Percentiles rank a stretch among this genome's conserved stretches.
Conservation (phyloP, 2,329 filamentous ascomycete species). For the Samsoniella hepiali region DNA sequence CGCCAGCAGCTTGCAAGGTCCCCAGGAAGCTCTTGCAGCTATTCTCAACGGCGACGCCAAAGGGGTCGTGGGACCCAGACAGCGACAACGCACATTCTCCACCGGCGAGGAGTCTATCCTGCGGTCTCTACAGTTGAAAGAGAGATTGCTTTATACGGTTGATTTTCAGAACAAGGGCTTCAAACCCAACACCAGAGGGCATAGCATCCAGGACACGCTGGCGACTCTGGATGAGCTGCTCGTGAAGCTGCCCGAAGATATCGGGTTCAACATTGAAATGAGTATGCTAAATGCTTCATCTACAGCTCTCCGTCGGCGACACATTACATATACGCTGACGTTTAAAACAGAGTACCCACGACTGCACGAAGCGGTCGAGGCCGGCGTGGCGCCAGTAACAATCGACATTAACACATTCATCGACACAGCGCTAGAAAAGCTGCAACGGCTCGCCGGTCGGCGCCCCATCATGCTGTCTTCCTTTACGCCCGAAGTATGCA, state of each 20-base stretch:
- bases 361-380: conserved; percentile 34
- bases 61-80: not conserved
- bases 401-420: conserved; percentile 39
- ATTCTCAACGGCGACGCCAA: conserved; percentile 1
- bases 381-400: conserved; percentile 31
- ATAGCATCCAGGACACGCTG: conserved; percentile 36
- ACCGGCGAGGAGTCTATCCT: conserved; percentile 23
- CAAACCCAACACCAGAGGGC: conserved; percentile 39
- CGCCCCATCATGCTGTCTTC: conserved; percentile 34
- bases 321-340: not conserved
- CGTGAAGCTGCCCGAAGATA: conserved; percentile 29
- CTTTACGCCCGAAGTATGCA: conserved; percentile 36
- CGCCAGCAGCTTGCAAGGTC: conserved; percentile 26
- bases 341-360: conserved; percentile 37
- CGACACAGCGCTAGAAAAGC: conserved; percentile 32
- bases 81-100: conserved; percentile 24
- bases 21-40: not conserved
- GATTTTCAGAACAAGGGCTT: conserved; percentile 37
- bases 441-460: conserved; percentile 26
- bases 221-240: conserved; percentile 38
- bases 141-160: conserved; percentile 36
- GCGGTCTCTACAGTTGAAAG: conserved; percentile 23
- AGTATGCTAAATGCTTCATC: conserved; percentile 28
- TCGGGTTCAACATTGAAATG: conserved; percentile 39
- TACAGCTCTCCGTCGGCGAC: not conserved